Evolutionary conservation across 1,139 yeast species (phyloP).

Genomic region (Taiozyma sp.): DNA sequence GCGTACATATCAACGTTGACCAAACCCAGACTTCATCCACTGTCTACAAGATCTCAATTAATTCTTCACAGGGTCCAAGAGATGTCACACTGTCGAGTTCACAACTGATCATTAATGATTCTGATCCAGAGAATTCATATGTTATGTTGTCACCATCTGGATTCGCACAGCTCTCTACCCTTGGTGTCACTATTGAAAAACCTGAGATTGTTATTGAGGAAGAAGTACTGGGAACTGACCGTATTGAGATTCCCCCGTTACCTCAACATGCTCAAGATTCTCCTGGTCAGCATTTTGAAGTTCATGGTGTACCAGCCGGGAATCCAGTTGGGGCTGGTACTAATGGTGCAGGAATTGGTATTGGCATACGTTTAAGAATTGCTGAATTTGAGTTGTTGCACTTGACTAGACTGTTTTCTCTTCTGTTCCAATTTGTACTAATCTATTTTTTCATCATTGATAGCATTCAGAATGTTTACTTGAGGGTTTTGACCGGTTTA

Average conservation of each 20-base stretch:
- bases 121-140: conserved; percentile 34
- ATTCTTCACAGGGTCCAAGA: conserved; percentile 12
- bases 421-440: neutral
- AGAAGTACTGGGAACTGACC: neutral
- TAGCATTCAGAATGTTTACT: neutral
- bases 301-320: neutral
- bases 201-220: conserved; percentile 8
- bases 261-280: neutral
- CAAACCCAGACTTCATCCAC: conserved; percentile 6
- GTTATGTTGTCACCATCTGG: conserved; percentile 39
- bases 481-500: neutral
- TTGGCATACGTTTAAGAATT: neutral
- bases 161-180: conserved; percentile 28
- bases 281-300: neutral
- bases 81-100: conserved; percentile 31
- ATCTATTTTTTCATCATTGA: neutral
- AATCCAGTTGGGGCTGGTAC: neutral
- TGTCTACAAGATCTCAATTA: conserved; percentile 10
- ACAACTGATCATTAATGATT: conserved; percentile 40
- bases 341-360: neutral
- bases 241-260: neutral
- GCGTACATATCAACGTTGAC: conserved; percentile 6
- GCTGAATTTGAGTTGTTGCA: neutral
- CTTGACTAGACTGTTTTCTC: neutral
- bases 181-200: conserved; percentile 14